Percentiles rank a stretch among this genome's conserved stretches.
phyloP scores from a whole-genome alignment of 2,329 filamentous ascomycete genomes.

The Sporothrix schenckii region DNA sequence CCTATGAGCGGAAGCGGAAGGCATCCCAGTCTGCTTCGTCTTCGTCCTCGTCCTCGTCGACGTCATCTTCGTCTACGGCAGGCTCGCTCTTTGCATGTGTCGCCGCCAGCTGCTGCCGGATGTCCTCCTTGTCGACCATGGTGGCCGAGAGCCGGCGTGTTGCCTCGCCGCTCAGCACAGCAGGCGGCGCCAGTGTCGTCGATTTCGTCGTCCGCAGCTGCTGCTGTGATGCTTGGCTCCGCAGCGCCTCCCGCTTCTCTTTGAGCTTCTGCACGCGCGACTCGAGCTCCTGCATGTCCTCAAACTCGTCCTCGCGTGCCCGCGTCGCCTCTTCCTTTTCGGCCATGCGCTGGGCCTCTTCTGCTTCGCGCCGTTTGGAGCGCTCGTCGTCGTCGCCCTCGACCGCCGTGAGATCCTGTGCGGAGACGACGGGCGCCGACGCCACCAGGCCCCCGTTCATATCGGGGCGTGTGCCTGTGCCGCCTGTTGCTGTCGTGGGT shows the following conservation, averaged over 20 bases:
- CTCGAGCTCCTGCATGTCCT: conserved; percentile 80
- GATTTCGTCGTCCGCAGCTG: neutral
- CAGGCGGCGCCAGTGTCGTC: neutral
- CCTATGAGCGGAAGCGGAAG: conserved; percentile 53
- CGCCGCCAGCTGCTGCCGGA: conserved; percentile 37
- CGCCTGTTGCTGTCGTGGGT: no score
- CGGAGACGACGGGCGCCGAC: conserved; percentile 67
- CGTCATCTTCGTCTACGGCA: conserved; percentile 47
- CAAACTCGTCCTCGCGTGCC: conserved; percentile 75
- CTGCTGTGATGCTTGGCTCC: conserved; percentile 44
- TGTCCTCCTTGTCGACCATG: conserved; percentile 31
- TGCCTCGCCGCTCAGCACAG: neutral
- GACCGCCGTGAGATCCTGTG: conserved; percentile 58
- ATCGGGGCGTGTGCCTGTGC: neutral
- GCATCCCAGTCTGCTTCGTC: conserved; percentile 63
- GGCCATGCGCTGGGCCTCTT: conserved; percentile 61
- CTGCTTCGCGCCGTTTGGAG: conserved; percentile 56
- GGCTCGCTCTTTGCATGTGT: conserved; percentile 45
- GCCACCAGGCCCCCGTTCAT: conserved; percentile 57
- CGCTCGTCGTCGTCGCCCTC: conserved; percentile 55
- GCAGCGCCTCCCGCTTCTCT: conserved; percentile 69
- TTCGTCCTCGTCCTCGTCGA: conserved; percentile 51
- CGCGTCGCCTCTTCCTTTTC: conserved; percentile 76
- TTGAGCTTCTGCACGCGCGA: conserved; percentile 69
- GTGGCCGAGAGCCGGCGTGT: conserved; percentile 32